Conservation (phyloP, 441 rosid species). For the Geranium incanum region DNA sequence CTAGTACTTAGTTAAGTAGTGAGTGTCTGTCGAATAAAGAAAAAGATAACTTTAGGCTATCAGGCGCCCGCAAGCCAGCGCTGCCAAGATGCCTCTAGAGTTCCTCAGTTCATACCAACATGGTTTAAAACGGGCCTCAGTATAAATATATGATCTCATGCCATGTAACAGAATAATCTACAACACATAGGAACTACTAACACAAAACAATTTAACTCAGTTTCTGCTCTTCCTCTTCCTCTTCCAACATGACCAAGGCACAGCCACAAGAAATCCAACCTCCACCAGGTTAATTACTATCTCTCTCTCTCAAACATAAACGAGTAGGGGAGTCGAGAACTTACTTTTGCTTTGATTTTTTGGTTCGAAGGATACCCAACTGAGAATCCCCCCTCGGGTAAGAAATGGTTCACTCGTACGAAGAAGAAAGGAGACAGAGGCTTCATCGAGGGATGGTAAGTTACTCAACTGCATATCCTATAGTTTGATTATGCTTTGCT, state of each 20-base stretch:
- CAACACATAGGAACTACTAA: not conserved
- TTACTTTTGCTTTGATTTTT: slow-evolving; percentile 5
- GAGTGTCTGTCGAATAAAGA: not conserved
- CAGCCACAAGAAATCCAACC: slow-evolving; percentile 26
- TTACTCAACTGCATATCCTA: not conserved
- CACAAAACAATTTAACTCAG: not conserved
- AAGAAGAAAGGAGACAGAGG: slow-evolving; percentile 54
- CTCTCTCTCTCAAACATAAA: not conserved
- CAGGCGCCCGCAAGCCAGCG: not conserved
- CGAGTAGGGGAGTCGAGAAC: not conserved
- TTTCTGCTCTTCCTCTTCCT: not conserved
- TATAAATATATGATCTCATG: not conserved
- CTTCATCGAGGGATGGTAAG: slow-evolving; percentile 57
- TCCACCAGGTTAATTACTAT: slow-evolving; percentile 33
- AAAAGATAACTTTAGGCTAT: not conserved
- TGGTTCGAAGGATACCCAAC: slow-evolving; percentile 31
- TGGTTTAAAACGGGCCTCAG: not conserved
- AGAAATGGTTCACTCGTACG: slow-evolving; percentile 26
- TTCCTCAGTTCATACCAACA: not conserved
- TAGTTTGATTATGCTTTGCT: not conserved
- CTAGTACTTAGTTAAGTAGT: not conserved
- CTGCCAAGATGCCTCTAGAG: not conserved
- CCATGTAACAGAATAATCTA: not conserved
- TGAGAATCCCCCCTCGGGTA: slow-evolving; percentile 25
- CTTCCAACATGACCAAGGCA: slow-evolving; percentile 24